Base-by-base conservation (phyloP, 208 protist genomes). In the Leishmania lainsoni region DNA sequence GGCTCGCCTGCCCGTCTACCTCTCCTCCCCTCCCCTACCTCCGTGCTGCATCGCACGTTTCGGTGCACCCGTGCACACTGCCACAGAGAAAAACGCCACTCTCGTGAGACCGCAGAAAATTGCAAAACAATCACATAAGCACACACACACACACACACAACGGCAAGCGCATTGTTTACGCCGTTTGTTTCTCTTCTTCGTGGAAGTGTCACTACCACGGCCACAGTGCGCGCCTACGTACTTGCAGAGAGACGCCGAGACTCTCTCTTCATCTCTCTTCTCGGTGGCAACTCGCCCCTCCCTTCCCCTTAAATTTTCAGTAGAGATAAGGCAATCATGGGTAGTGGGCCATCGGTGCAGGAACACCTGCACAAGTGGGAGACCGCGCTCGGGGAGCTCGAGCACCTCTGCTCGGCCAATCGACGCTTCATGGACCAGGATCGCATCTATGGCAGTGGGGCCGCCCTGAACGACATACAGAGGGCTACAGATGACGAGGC, bases 281-380 rank as follows among this genome's bases (percentile, higher is more conserved):
- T 29, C 69, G 3, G 42, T 32, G 69, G 17, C 26, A 2, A 45
- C 45, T 9, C 26, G 39, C 35, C 17, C 66, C 39, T n/a, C 12
- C 66, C 39, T n/a, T 29, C 39, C 12, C 26, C 5, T 54, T 51
- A 12, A 10, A 42, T 54, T 6, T 29, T 54, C 20, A 73, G 16
- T 0, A 22, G 10, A n/a, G 51, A 26, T 52, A 76, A 2, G 52
- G 1, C 74, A 65, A 49, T 5, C 10, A 96, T 96, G 93, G 93
- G 93, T 45, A 89, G 79, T 35, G 91, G 83, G 35, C 87, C 89
- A 1, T 86, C 83, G 10, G 75, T 94, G 74, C 89, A 94, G 80
- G 83, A 89, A 16, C 92, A 97, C 87, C 86, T 97, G 72, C 83
- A 83, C 54, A 90, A 89, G 80, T 97, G 94, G 92, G 92, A 97